Evolutionary conservation across 176 grass and related monocot genomes (phyloP).

Genomic region (Paspalum vaginatum): DNA sequence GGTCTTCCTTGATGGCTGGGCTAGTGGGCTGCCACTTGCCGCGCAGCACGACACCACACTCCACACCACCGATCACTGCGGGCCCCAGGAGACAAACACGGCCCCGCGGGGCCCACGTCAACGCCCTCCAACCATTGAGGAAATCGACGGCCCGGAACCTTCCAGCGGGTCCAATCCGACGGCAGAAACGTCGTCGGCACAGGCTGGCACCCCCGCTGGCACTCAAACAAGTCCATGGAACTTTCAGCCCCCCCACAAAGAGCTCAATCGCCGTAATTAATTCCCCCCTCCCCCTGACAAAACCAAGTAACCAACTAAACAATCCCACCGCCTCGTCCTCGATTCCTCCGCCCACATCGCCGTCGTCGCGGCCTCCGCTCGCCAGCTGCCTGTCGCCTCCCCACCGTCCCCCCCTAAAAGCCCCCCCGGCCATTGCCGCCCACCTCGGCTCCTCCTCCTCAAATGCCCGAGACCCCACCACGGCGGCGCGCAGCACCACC

Average conservation of each 20-base stretch:
- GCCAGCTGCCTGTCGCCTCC: neutral
- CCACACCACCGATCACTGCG: neutral
- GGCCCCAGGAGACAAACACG: neutral
- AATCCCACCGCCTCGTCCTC: conserved; percentile 41
- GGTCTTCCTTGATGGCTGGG: no score
- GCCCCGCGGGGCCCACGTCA: neutral
- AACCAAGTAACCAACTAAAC: neutral
- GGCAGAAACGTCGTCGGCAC: neutral
- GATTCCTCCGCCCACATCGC: conserved; percentile 65
- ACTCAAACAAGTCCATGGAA: neutral
- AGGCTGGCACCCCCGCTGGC: neutral
- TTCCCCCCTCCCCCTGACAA: neutral
- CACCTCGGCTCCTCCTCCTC: conserved; percentile 32
- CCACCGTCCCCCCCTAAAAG: neutral
- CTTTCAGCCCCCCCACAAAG: conserved; percentile 17
- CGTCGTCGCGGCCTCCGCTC: conserved; percentile 30
- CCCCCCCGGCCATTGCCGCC: conserved; percentile 54
- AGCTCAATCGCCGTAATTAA: conserved; percentile 14
- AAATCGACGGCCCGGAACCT: conserved; percentile 22
- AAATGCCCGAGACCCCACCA: conserved; percentile 50
- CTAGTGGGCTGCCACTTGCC: neutral
- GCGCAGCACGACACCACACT: neutral
- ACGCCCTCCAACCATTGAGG: neutral
- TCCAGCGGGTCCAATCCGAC: neutral
- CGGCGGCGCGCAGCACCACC: neutral